phyloP scores from a whole-genome alignment of 2,329 filamentous ascomycete species.

The Thelonectria rubi region DNA sequence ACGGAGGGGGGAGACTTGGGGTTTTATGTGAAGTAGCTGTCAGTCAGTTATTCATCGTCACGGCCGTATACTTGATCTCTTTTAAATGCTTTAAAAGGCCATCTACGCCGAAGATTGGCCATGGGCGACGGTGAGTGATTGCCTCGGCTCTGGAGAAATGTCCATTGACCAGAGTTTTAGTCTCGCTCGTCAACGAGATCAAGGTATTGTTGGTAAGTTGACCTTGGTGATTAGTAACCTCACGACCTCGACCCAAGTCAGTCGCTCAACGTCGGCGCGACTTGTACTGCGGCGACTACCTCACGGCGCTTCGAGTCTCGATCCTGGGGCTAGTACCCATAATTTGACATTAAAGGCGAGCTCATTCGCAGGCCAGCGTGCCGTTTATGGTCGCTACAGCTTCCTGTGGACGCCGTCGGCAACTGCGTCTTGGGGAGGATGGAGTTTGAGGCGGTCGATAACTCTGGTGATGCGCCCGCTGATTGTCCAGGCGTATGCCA shows the following conservation, averaged over 20 bases:
- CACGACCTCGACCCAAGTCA: conserved; percentile 63
- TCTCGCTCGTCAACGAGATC: too few species aligned
- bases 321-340: conserved; percentile 68
- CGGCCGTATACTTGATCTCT: too few species aligned
- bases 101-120: too few species aligned
- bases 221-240: too few species aligned
- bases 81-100: too few species aligned
- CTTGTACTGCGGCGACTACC: conserved; percentile 58
- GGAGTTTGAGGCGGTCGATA: conserved; percentile 71
- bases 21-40: not conserved
- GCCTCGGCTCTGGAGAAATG: too few species aligned
- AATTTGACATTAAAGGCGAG: conserved; percentile 67
- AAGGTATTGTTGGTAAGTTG: too few species aligned
- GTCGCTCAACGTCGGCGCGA: conserved; percentile 67
- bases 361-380: conserved; percentile 72
- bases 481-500: conserved; percentile 65
- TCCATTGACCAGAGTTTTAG: too few species aligned
- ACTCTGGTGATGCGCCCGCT: conserved; percentile 61
- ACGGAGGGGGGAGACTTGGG: not conserved
- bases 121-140: too few species aligned
- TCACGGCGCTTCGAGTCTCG: conserved; percentile 66
- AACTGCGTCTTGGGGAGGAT: conserved; percentile 68
- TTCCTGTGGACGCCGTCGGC: conserved; percentile 72
- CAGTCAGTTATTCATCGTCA: too few species aligned
- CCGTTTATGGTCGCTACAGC: conserved; percentile 71